phyloP scores from a whole-genome alignment of 2,329 filamentous ascomycete genomes.

The Alternaria solani region DNA sequence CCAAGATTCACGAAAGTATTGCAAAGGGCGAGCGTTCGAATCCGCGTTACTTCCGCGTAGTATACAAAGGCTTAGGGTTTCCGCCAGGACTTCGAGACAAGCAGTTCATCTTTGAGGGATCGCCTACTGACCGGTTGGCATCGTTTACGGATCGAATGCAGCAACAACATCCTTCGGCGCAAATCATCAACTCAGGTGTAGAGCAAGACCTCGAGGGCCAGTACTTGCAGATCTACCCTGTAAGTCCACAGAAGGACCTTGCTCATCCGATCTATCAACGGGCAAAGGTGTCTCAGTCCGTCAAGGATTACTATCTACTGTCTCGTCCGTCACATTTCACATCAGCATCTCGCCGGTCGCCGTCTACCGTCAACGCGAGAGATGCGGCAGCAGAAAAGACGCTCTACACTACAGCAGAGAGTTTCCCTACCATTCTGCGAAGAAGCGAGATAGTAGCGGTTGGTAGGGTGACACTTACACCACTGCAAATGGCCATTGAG shows the following conservation, averaged over 20 bases:
- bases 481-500: conserved; percentile 88
- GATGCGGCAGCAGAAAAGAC: conserved; percentile 85
- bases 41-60: conserved; percentile 89
- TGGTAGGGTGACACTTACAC: conserved; percentile 71
- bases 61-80: conserved; percentile 90
- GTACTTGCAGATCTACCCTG: conserved; percentile 81
- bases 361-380: conserved; percentile 69
- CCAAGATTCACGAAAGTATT: conserved; percentile 88
- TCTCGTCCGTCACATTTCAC: conserved; percentile 82
- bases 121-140: conserved; percentile 75
- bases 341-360: conserved; percentile 74
- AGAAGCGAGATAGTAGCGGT: conserved; percentile 82
- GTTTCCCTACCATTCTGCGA: conserved; percentile 89
- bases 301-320: conserved; percentile 85
- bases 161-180: conserved; percentile 84
- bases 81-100: conserved; percentile 83
- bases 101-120: conserved; percentile 89
- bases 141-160: conserved; percentile 92
- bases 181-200: conserved; percentile 75
- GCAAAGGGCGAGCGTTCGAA: conserved; percentile 79
- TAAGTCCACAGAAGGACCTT: conserved; percentile 84
- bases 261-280: conserved; percentile 86
- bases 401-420: conserved; percentile 81
- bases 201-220: conserved; percentile 88
- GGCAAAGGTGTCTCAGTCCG: conserved; percentile 80